These are phyloP conservation scores for Saccharomyces hybrid DNA, from an alignment of 1,139 yeast genomes.

Conservation along the genomic window DNA sequence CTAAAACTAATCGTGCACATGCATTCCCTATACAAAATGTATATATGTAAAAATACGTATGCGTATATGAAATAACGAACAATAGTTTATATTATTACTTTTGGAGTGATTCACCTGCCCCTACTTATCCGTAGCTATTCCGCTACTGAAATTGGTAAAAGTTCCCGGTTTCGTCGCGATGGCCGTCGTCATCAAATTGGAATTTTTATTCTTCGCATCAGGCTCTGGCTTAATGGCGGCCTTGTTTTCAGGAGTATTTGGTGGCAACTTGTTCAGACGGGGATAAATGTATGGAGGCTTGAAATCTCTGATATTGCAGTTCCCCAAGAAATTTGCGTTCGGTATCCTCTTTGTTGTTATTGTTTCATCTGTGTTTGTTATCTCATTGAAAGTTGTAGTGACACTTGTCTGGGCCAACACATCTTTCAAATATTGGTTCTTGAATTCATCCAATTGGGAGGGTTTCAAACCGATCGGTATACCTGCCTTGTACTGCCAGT, in stretches of 20 bases:
- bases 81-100: not conserved
- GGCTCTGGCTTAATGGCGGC: not conserved
- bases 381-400: slow-evolving; percentile 29
- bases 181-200: not conserved
- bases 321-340: slow-evolving; percentile 40
- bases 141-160: not conserved
- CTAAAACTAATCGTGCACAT: not conserved
- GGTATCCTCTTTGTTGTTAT: slow-evolving; percentile 36
- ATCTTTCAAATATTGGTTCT: slow-evolving; percentile 24
- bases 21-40: not conserved
- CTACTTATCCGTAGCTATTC: not conserved
- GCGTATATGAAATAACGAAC: not conserved
- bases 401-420: slow-evolving; percentile 25
- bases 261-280: not conserved
- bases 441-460: slow-evolving; percentile 19
- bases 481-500: slow-evolving; percentile 36
- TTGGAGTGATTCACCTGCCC: not conserved
- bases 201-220: not conserved
- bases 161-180: not conserved
- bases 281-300: slow-evolving; percentile 36
- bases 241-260: not conserved
- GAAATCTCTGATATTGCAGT: slow-evolving; percentile 36
- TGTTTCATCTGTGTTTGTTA: slow-evolving; percentile 32
- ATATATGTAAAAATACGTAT: not conserved
- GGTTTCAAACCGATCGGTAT: slow-evolving; percentile 30